Percentiles rank a stretch among this genome's conserved stretches.
Conservation (phyloP, 1,284 basidiomycete species). For the Malassezia caprae region DNA sequence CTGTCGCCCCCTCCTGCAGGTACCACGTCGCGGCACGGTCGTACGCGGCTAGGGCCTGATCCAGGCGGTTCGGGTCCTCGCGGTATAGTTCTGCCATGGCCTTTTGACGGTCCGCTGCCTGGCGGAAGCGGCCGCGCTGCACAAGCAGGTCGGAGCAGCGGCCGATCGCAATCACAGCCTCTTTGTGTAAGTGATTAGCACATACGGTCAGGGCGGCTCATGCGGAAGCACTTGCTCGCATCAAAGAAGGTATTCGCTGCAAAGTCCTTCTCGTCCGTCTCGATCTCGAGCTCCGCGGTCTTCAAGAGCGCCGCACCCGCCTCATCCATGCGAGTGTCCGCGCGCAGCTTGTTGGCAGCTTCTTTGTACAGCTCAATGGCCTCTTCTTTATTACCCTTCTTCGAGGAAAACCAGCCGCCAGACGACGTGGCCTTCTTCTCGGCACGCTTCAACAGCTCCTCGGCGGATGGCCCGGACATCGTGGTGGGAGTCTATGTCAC, state of each 20-base stretch:
- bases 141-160: slow-evolving; percentile 77
- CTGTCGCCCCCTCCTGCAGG: slow-evolving; percentile 84
- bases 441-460: slow-evolving; percentile 64
- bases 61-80: slow-evolving; percentile 61
- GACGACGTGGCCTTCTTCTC: slow-evolving; percentile 82
- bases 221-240: slow-evolving; percentile 45
- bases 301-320: slow-evolving; percentile 59
- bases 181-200: slow-evolving; percentile 51
- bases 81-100: slow-evolving; percentile 80
- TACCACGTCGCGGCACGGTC: slow-evolving; percentile 96
- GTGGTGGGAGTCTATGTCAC: slow-evolving; percentile 9
- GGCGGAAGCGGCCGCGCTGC: slow-evolving; percentile 77
- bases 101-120: slow-evolving; percentile 90
- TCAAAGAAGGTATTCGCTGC: slow-evolving; percentile 47
- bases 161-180: slow-evolving; percentile 78
- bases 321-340: slow-evolving; percentile 81
- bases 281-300: slow-evolving; percentile 43
- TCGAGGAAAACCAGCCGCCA: slow-evolving; percentile 53
- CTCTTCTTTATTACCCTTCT: slow-evolving; percentile 55
- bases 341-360: slow-evolving; percentile 88
- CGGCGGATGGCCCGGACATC: slow-evolving; percentile 38
- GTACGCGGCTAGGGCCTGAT: slow-evolving; percentile 77
- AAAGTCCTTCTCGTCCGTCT: slow-evolving; percentile 42
- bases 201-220: slow-evolving; percentile 37
- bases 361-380: slow-evolving; percentile 87